These are phyloP conservation scores for Beauveria asiatica DNA, from an alignment of 2,329 filamentous ascomycete species.

Conservation along the genomic window DNA sequence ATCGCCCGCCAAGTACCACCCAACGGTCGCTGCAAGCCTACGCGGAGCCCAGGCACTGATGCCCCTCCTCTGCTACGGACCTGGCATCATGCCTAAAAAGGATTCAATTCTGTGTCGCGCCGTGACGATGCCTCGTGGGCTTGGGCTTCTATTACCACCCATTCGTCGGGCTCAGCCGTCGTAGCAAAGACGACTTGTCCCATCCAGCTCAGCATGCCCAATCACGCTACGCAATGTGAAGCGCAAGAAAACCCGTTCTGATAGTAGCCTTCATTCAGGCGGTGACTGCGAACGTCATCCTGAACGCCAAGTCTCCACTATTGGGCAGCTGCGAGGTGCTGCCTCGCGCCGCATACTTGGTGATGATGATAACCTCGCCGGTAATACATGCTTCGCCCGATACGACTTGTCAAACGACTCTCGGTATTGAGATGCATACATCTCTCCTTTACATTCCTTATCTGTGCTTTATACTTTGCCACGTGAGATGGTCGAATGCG, in stretches of 20 bases:
- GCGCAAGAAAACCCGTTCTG: neutral
- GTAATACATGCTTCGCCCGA: neutral
- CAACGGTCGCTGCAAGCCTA: neutral
- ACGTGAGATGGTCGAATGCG: neutral
- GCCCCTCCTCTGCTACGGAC: neutral
- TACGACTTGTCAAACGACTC: neutral
- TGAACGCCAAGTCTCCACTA: conserved; percentile 4
- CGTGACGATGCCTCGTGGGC: neutral
- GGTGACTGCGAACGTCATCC: conserved; percentile 4
- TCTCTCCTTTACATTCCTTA: neutral
- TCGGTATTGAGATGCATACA: neutral
- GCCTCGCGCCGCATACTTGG: neutral
- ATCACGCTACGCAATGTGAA: neutral
- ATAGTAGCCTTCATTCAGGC: neutral
- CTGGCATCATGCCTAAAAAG: neutral
- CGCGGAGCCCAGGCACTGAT: neutral
- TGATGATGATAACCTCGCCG: neutral
- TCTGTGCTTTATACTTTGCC: neutral
- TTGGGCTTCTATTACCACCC: neutral
- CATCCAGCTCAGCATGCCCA: neutral
- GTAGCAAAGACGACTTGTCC: neutral
- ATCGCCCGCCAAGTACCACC: neutral
- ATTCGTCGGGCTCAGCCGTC: neutral
- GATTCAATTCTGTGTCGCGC: neutral
- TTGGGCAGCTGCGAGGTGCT: conserved; percentile 7